Evolutionary conservation across 257 asterid species (phyloP).

Genomic region (Orobanche coerulescens): DNA sequence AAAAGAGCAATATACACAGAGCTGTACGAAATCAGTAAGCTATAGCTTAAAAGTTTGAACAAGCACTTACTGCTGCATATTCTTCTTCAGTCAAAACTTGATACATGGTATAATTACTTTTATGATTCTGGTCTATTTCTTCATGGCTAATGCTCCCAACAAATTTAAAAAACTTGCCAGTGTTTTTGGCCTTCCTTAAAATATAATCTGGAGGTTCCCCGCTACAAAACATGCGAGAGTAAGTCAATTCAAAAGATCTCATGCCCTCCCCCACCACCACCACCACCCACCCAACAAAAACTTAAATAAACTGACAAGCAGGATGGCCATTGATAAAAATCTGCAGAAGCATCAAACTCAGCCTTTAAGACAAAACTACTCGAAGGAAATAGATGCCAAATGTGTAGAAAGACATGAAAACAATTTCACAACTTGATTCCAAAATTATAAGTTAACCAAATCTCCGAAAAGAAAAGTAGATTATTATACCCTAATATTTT

Average conservation of each 20-base stretch:
- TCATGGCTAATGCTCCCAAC: conserved; percentile 68
- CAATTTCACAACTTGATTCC: neutral
- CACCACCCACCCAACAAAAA: no score
- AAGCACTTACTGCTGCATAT: conserved; percentile 83
- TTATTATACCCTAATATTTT: conserved; percentile 76
- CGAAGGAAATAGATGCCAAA: neutral
- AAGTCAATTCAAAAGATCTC: conserved; percentile 25
- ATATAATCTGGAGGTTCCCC: conserved; percentile 93
- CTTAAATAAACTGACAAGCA: neutral
- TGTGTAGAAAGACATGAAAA: conserved; percentile 13
- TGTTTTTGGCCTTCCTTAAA: conserved; percentile 73
- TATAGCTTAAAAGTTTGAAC: conserved; percentile 11
- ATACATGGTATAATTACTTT: conserved; percentile 53
- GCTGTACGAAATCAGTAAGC: conserved; percentile 1
- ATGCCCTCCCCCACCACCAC: neutral
- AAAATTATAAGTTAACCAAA: conserved; percentile 8
- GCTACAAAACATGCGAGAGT: conserved; percentile 42
- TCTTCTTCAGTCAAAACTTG: conserved; percentile 83
- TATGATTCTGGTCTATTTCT: conserved; percentile 44
- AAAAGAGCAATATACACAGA: neutral
- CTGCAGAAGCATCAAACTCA: conserved; percentile 17
- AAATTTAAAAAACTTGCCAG: conserved; percentile 86
- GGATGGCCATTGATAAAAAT: neutral
- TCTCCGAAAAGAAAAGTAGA: conserved; percentile 16
- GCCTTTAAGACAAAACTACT: neutral